Conservation (phyloP, 805 yeast genomes). For the Torulaspora delbrueckii region DNA sequence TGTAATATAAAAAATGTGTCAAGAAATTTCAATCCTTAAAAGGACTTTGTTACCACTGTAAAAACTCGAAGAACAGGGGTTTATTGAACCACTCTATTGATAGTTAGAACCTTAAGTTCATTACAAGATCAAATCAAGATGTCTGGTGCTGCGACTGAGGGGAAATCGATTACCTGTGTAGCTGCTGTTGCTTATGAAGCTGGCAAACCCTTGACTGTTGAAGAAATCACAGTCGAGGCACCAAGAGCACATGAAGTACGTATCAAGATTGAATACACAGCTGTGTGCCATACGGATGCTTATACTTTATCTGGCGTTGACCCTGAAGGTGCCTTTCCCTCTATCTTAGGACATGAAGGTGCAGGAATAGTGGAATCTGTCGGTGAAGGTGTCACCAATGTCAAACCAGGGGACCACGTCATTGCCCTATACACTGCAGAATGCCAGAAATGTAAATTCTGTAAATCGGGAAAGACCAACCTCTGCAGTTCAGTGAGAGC, state of each 20-base stretch:
- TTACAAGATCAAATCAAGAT: not conserved
- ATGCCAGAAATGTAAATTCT: conserved; percentile 91
- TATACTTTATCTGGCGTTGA: conserved; percentile 91
- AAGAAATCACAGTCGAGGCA: conserved; percentile 84
- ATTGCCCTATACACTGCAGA: conserved; percentile 95
- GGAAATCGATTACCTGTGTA: conserved; percentile 66
- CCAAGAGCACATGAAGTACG: conserved; percentile 98
- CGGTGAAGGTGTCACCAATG: conserved; percentile 90
- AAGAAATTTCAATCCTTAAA: no score
- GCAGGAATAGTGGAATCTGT: conserved; percentile 94
- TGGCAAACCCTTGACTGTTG: conserved; percentile 72
- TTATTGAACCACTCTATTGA: not conserved
- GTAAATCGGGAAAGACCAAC: conserved; percentile 92
- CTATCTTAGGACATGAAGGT: conserved; percentile 94
- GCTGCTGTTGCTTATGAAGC: conserved; percentile 99
- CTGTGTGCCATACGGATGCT: conserved; percentile 98
- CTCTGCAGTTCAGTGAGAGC: conserved; percentile 93
- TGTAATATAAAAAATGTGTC: no score
- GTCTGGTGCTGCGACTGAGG: conserved; percentile 24
- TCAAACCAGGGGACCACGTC: conserved; percentile 90
- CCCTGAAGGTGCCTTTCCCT: conserved; percentile 96
- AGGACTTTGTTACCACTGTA: no score
- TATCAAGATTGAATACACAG: conserved; percentile 79
- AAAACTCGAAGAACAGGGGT: no score
- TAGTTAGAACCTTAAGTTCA: not conserved